Conservation (phyloP, 2,329 filamentous ascomycete genomes). For the Neofusicoccum umdonicola region DNA sequence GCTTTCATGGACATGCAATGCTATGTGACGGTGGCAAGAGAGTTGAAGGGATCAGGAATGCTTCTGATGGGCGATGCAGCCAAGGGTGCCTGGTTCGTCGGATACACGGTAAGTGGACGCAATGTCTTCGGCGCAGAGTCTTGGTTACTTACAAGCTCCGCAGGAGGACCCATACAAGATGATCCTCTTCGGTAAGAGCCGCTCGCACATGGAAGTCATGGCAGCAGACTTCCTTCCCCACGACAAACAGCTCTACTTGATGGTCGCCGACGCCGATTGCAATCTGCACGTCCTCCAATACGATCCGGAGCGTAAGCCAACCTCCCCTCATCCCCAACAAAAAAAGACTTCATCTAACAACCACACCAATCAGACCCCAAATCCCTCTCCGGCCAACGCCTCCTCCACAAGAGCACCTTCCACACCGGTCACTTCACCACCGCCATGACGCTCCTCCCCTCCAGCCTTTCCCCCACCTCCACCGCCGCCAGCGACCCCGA, state of each 20-base stretch:
- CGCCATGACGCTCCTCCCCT: slow-evolving; percentile 72
- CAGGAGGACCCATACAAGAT: slow-evolving; percentile 93
- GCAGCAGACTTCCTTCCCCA: slow-evolving; percentile 86
- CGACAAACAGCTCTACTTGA: slow-evolving; percentile 75
- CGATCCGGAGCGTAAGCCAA: slow-evolving; percentile 79
- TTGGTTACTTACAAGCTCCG: slow-evolving; percentile 13
- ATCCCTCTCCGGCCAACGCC: slow-evolving; percentile 81
- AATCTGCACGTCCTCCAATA: slow-evolving; percentile 89
- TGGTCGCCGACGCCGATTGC: slow-evolving; percentile 79
- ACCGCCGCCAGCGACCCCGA: slow-evolving; percentile 33
- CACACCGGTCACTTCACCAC: slow-evolving; percentile 78
- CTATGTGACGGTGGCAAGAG: slow-evolving; percentile 82
- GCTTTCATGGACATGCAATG: slow-evolving; percentile 98
- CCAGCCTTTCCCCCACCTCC: slow-evolving; percentile 51
- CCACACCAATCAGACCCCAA: slow-evolving; percentile 68
- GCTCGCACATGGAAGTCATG: slow-evolving; percentile 72
- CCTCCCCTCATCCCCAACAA: neutral
- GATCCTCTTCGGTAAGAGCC: slow-evolving; percentile 85
- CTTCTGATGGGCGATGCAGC: slow-evolving; percentile 85
- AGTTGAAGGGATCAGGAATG: slow-evolving; percentile 78
- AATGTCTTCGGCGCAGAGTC: neutral
- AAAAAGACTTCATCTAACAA: neutral
- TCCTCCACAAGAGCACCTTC: slow-evolving; percentile 86
- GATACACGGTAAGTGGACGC: slow-evolving; percentile 65
- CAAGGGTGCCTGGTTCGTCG: slow-evolving; percentile 94